Evolutionary conservation across 2,329 filamentous ascomycete species (phyloP).

Genomic region (Penicillium crustosum): DNA sequence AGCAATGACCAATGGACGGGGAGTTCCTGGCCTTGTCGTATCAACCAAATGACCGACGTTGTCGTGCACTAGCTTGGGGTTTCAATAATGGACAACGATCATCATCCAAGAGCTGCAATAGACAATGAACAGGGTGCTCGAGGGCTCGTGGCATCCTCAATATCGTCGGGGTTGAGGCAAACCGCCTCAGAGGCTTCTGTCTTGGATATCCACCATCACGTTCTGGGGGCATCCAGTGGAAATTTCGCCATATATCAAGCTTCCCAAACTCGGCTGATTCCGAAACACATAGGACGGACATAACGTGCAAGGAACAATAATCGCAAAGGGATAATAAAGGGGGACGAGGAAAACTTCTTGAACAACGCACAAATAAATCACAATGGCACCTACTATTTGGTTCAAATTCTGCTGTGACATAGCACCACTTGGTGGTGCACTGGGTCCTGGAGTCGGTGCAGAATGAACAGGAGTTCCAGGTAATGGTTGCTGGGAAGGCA

Average conservation of each 20-base stretch:
- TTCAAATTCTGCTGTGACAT: slow-evolving; percentile 90
- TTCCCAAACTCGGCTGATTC: neutral
- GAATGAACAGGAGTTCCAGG: slow-evolving; percentile 50
- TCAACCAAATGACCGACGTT: no score
- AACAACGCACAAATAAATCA: neutral
- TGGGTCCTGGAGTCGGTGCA: slow-evolving; percentile 42
- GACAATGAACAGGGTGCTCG: neutral
- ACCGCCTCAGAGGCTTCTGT: neutral
- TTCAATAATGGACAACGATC: neutral
- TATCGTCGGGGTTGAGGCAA: neutral
- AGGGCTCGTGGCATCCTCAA: neutral
- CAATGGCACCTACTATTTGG: slow-evolving; percentile 73
- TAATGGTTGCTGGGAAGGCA: slow-evolving; percentile 51
- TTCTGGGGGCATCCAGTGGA: neutral
- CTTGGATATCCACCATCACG: neutral
- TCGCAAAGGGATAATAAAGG: neutral
- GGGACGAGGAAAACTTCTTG: neutral
- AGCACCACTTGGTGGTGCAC: slow-evolving; percentile 37
- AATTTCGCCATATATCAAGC: neutral
- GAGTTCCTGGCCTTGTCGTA: neutral
- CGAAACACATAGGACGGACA: neutral
- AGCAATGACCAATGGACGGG: neutral
- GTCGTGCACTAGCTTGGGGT: neutral
- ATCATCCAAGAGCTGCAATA: neutral
- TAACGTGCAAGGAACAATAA: neutral